Evolutionary conservation across 1,139 yeast species (phyloP), one percentile per base, ranked within the genome.

Genomic region (Petasospora fabianii): DNA sequence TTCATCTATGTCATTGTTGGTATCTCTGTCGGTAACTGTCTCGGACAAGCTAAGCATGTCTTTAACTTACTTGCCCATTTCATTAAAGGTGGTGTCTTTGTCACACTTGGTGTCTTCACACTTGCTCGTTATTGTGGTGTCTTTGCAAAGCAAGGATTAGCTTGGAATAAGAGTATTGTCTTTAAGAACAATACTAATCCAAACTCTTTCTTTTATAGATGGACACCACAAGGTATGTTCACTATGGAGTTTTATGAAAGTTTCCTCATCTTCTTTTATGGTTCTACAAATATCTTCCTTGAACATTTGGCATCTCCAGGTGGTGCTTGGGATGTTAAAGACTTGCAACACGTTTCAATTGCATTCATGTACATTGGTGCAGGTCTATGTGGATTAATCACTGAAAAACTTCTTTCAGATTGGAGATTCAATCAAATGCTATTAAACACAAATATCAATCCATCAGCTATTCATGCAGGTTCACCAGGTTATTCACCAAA

Each of bases 341-440:
- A 92, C 60, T 73, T 92, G 49, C 97, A 92, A 64, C 98, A 92
- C 60, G 95, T 71, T 10, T 86, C 96, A 13, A 90, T 92, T 61
- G 98, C 98, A 2, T 92, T 92, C 60, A 84, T 92, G 77, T 92
- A 73, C 60, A 72, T 92, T 54, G 97, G 98, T 10, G 80, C 92
- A 39, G 98, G 98, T 6, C 66, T 88, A 30, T 84, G 96, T 64
- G 98, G 98, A 3, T 73, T 92, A 21, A 66, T 90, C 31, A 70
- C 87, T 9, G 98, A 92, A 60, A 58, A 73, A 15, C 73, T 73
- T 45, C 62, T 81, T 33, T 52, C 62, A n/a, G 56, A 60, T 30
- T 58, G 69, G 64, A 53, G 67, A 49, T 55, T 53, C 44, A 53
- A 58, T 38, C 61, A 61, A 28, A 61, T 62, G 10, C 47, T 61